phyloP scores from a whole-genome alignment of 768 basidiomycete genomes.

The Astraeus odoratus region DNA sequence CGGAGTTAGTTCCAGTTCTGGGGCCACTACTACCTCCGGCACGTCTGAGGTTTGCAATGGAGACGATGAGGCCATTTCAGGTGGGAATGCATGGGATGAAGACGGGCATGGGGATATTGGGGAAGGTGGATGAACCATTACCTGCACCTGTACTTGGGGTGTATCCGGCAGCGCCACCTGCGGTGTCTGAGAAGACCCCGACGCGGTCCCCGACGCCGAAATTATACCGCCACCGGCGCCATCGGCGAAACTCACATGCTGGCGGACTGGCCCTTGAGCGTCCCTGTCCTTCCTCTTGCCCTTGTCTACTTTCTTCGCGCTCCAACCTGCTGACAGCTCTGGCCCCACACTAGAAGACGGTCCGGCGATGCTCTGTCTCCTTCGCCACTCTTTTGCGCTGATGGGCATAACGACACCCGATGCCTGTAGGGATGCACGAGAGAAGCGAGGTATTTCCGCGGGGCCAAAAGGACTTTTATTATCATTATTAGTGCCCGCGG shows the following conservation, averaged over 20 bases:
- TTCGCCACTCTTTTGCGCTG: conserved; percentile 23
- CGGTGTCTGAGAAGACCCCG: not conserved
- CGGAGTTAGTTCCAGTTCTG: not conserved
- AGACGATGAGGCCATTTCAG: not conserved
- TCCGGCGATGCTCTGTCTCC: conserved; percentile 8
- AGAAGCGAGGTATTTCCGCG: conserved; percentile 22
- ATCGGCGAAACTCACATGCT: conserved; percentile 13
- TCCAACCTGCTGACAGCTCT: not conserved
- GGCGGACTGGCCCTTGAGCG: not conserved
- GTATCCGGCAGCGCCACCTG: not conserved
- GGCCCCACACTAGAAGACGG: not conserved
- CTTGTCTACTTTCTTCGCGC: not conserved
- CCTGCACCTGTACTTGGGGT: not conserved
- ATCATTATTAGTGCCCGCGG: conserved; percentile 21
- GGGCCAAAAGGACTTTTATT: conserved; percentile 22
- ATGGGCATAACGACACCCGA: conserved; percentile 26
- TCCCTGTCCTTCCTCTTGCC: conserved; percentile 8
- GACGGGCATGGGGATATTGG: not conserved
- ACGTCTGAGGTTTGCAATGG: not conserved
- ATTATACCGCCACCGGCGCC: not conserved
- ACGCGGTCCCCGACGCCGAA: not conserved
- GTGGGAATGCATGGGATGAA: not conserved
- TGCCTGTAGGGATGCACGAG: conserved; percentile 22
- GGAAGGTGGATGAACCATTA: not conserved
- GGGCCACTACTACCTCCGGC: not conserved